Conservation (phyloP, 1,284 basidiomycete genomes). For the Cutaneotrichosporon curvatum region DNA sequence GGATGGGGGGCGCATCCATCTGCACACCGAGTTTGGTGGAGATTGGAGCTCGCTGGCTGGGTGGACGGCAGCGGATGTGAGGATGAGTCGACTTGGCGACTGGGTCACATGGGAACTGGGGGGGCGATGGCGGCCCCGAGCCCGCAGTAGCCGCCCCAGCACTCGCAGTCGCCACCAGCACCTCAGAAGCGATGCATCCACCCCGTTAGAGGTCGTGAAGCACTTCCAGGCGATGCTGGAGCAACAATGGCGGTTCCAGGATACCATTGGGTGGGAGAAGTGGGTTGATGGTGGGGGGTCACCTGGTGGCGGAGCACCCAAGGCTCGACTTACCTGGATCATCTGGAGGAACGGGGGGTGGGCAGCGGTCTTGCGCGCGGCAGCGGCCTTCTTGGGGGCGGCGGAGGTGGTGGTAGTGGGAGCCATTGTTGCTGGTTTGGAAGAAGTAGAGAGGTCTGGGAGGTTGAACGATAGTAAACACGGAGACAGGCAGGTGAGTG, state of each 20-base stretch:
- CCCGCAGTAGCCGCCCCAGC: no score
- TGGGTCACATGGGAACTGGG: not conserved
- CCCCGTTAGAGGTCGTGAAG: not conserved
- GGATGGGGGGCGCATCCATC: not conserved
- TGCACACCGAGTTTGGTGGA: not conserved
- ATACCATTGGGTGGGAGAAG: not conserved
- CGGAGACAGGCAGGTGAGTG: no score
- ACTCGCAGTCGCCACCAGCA: not conserved
- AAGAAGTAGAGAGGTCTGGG: no score
- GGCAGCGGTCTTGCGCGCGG: constrained; percentile 31
- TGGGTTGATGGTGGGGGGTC: not conserved
- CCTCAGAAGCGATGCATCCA: not conserved
- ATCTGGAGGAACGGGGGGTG: constrained; percentile 48
- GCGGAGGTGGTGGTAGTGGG: constrained; percentile 23
- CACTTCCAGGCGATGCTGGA: not conserved
- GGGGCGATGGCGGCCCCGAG: not conserved
- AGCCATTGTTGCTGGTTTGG: constrained; percentile 28
- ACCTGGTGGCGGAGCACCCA: not conserved
- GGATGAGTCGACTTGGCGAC: not conserved
- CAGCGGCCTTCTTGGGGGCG: constrained; percentile 35
- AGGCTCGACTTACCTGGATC: constrained; percentile 44
- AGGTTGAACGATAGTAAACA: no score
- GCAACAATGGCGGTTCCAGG: not conserved
- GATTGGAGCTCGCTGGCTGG: not conserved
- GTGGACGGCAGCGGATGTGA: not conserved